Evolutionary conservation across 768 basidiomycete species (phyloP), one percentile per base, ranked within the genome.

Genomic region (Hericium erinaceus): DNA sequence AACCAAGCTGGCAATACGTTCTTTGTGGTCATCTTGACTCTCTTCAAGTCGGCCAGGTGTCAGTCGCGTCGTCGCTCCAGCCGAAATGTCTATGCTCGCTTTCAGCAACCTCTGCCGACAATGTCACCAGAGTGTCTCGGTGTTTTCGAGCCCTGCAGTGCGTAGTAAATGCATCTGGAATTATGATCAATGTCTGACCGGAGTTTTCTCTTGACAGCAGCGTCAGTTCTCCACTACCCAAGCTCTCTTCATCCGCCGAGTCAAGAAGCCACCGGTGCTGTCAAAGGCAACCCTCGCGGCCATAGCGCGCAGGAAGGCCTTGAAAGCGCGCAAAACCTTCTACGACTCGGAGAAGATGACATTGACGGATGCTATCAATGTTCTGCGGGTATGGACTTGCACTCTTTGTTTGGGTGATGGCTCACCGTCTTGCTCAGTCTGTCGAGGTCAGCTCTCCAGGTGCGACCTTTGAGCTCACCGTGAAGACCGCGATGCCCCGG

Each of bases 391-490:
- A 66, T 60, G 54, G 13, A 16, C 52, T 18, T 60, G 7, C 9
- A 2, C 33, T 33, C 33, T 33, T 33, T 33, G 6, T 33, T 33
- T 33, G 1, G 7, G 6, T 33, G 2, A 33, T 33, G 33, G 33
- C 33, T 33, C 33, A 33, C 33, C 33, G 33, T 33, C 33, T 40
- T 56, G 10, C 33, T 5, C 61, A 97, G 94, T 83, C 94, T 13
- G 84, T 93, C 8, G 91, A 94, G 69, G 85, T 94, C 52, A 77
- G 86, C 6, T 81, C 80, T 53, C 87, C 92, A 4, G 78, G 78
- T 54, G 78, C 89, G 4, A 85, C 86, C 3, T 91, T 89, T 67
- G 90, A 92, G 63, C 73, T 98, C 20, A 82, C 82, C 51, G 75
- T 98, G 59, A 86, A 88, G 64, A 92, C 92, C 1, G 82, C 83